Conservation (phyloP, 2,329 filamentous ascomycete genomes). For the Talaromyces sp. region DNA sequence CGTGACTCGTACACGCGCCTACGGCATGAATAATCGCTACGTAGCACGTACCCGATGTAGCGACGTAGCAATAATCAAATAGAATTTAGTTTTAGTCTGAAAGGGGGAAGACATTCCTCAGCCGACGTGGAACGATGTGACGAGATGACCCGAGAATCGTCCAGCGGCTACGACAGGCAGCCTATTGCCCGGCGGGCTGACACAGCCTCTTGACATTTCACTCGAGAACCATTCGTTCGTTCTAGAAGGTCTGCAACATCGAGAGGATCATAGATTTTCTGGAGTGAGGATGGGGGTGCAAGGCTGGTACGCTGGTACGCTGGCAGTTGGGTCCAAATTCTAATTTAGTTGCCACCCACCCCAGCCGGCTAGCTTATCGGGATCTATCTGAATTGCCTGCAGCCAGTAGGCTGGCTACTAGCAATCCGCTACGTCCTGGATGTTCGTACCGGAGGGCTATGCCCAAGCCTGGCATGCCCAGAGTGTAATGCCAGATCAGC, state of each 20-base stretch:
- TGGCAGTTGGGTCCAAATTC: constrained; percentile 8
- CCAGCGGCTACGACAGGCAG: background rate
- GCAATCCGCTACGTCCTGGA: background rate
- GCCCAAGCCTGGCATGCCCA: background rate
- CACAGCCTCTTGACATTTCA: background rate
- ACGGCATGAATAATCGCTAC: background rate
- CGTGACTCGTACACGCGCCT: constrained; percentile 3
- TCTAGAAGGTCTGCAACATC: background rate
- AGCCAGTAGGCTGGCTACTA: background rate
- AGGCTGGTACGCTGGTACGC: background rate
- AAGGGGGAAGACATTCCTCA: constrained; percentile 10
- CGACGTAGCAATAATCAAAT: constrained; percentile 3
- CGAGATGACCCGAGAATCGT: constrained; percentile 11
- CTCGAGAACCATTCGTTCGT: background rate
- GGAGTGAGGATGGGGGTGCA: background rate
- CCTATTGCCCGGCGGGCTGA: background rate
- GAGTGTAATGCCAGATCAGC: background rate
- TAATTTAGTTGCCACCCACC: constrained; percentile 13
- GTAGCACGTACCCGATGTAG: background rate
- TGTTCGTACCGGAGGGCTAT: background rate
- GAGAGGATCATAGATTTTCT: background rate
- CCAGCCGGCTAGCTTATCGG: constrained; percentile 6
- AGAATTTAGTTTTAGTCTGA: constrained; percentile 5
- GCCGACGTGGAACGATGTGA: constrained; percentile 17
- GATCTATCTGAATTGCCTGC: constrained; percentile 4